A percentile compares a stretch with the other conserved stretches of the same genome.
Conservation (phyloP, 1,139 yeast genomes). For the Saccharomyces hybrid region DNA sequence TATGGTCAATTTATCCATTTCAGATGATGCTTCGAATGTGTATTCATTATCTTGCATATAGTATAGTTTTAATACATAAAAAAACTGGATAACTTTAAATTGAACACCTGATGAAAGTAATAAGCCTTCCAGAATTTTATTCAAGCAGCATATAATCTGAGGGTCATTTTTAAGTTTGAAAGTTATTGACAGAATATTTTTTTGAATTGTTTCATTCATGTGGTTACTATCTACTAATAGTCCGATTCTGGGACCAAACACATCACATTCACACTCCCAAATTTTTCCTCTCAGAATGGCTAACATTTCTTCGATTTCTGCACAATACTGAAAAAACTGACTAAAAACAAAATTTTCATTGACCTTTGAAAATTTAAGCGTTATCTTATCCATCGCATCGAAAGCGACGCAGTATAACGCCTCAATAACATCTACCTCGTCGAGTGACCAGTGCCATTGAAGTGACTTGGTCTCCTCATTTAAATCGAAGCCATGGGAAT, state of each 20-base stretch:
- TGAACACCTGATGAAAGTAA: slow-evolving; percentile 17
- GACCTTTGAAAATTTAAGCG: slow-evolving; percentile 3
- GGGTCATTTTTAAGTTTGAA: slow-evolving; percentile 15
- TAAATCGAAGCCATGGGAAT: background rate
- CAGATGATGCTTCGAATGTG: background rate
- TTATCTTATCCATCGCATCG: slow-evolving; percentile 8
- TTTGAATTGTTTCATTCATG: slow-evolving; percentile 15
- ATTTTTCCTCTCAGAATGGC: slow-evolving; percentile 15
- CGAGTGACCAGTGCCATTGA: background rate
- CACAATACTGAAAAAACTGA: slow-evolving; percentile 15
- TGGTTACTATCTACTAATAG: slow-evolving; percentile 9
- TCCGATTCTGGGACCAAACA: slow-evolving; percentile 6
- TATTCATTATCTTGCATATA: background rate
- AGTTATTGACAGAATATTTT: slow-evolving; percentile 16
- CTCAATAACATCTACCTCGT: background rate
- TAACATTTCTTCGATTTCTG: slow-evolving; percentile 15
- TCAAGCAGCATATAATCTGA: slow-evolving; percentile 7
- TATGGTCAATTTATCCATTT: slow-evolving; percentile 5
- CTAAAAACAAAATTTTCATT: slow-evolving; percentile 11
- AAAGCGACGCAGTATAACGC: slow-evolving; percentile 5
- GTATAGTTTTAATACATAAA: slow-evolving; percentile 8
- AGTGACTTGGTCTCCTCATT: background rate
- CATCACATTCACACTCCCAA: slow-evolving; percentile 10
- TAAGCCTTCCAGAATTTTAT: slow-evolving; percentile 16
- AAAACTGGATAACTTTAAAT: slow-evolving; percentile 10